Conservation (phyloP, 1,284 basidiomycete genomes). For the Cryptococcus sp. region DNA sequence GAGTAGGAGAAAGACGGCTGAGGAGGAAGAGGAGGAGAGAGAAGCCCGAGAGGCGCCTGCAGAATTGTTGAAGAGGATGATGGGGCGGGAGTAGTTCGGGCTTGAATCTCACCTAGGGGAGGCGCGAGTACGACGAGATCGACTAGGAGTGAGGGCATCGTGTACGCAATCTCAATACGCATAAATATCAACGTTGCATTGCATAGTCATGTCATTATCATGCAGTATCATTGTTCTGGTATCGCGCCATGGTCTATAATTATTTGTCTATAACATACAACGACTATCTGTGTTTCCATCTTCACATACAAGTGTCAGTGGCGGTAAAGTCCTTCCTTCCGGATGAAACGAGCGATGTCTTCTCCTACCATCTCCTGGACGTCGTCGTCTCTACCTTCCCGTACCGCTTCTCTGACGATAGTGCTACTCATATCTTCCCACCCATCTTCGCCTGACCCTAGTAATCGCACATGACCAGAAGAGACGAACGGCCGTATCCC, state of each 20-base stretch:
- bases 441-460: constrained; percentile 62
- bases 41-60: background rate
- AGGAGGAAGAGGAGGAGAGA: background rate
- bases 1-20: background rate
- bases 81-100: background rate
- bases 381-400: constrained; percentile 48
- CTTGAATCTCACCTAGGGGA: background rate
- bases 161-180: too few relatives aligned
- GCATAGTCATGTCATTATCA: too few relatives aligned
- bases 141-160: too few relatives aligned
- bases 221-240: too few relatives aligned
- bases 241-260: too few relatives aligned
- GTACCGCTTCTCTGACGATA: constrained; percentile 62
- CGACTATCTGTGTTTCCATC: too few relatives aligned
- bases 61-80: constrained; percentile 9
- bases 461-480: constrained; percentile 59
- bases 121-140: background rate
- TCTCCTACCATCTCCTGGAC: constrained; percentile 55
- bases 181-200: too few relatives aligned
- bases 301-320: background rate
- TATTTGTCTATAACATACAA: too few relatives aligned
- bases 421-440: constrained; percentile 70
- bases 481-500: constrained; percentile 58
- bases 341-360: constrained; percentile 59
- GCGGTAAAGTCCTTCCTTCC: constrained; percentile 60